Conservation (phyloP, 495 filamentous ascomycete species). For the Daldinia bambusicola region DNA sequence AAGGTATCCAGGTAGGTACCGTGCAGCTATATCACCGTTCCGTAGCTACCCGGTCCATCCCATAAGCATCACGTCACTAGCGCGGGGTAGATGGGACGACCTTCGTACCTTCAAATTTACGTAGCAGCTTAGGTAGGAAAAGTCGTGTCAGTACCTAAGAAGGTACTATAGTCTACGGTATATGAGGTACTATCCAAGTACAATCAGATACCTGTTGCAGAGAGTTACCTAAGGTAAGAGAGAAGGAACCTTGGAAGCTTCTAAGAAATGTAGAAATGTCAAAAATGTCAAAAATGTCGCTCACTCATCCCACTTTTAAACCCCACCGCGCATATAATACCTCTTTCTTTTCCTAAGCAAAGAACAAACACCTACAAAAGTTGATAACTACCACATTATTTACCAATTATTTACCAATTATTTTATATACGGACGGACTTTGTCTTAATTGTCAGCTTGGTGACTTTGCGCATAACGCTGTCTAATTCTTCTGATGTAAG, state of each 20-base stretch:
- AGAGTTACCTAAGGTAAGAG: too few species aligned
- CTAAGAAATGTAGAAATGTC: neutral
- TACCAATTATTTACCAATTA: too few species aligned
- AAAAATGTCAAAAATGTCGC: conserved; percentile 37
- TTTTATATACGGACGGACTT: conserved; percentile 1
- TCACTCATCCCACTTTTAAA: conserved; percentile 30
- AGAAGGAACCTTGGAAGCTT: too few species aligned
- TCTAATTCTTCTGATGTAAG: conserved; percentile 26
- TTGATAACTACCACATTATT: too few species aligned
- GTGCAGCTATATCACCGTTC: neutral
- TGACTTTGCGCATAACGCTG: conserved; percentile 3
- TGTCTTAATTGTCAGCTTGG: neutral
- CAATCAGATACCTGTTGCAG: too few species aligned
- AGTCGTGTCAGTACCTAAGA: neutral
- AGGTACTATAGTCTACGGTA: too few species aligned
- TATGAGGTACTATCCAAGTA: neutral
- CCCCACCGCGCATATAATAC: conserved; percentile 1
- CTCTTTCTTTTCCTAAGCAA: neutral
- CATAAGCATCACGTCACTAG: conserved; percentile 46
- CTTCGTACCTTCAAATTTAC: neutral
- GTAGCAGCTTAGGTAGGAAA: neutral
- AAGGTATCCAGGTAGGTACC: too few species aligned
- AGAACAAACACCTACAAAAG: conserved; percentile 2
- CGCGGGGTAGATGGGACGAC: conserved; percentile 38
- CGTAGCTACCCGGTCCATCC: neutral